Percentiles rank a stretch among this genome's conserved stretches.
phyloP scores from a whole-genome alignment of 2,329 filamentous ascomycete species.

The Cordyceps pruinosa region DNA sequence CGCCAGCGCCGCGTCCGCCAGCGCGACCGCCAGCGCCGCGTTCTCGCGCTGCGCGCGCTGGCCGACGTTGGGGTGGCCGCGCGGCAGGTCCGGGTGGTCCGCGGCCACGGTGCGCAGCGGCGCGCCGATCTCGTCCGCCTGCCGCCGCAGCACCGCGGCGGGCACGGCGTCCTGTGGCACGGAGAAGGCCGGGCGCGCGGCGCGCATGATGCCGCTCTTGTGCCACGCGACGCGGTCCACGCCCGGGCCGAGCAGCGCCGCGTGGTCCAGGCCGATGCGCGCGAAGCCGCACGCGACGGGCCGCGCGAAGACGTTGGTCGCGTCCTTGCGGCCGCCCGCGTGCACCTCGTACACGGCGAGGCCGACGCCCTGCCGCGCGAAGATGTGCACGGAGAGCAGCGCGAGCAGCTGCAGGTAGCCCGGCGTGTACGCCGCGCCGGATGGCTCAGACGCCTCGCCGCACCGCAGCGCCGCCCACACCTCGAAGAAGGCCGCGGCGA shows the following conservation, averaged over 20 bases:
- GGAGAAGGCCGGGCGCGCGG: constrained; percentile 31
- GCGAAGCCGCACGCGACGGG: constrained; percentile 39
- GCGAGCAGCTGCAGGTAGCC: constrained; percentile 32
- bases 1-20: neutral
- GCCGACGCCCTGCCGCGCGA: constrained; percentile 37
- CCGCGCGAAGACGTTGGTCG: constrained; percentile 39
- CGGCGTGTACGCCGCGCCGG: constrained; percentile 19
- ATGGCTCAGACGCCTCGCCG: neutral
- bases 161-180: constrained; percentile 25
- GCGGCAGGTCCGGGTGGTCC: neutral
- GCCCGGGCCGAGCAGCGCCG: constrained; percentile 34
- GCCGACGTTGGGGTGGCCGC: neutral
- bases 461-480: constrained; percentile 31
- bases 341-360: constrained; percentile 38
- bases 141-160: constrained; percentile 25
- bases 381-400: constrained; percentile 38
- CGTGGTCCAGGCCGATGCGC: constrained; percentile 41
- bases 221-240: constrained; percentile 45
- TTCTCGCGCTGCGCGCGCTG: constrained; percentile 1
- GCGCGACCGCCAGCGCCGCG: constrained; percentile 13
- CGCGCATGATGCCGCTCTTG: constrained; percentile 44
- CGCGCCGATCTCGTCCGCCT: constrained; percentile 29
- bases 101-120: constrained; percentile 21
- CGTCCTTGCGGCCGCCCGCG: constrained; percentile 40
- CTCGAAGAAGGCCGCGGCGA: constrained; percentile 39